Base-by-base conservation (phyloP, 352 stramenopile species). In the Globisporangium cylindrosporum region DNA sequence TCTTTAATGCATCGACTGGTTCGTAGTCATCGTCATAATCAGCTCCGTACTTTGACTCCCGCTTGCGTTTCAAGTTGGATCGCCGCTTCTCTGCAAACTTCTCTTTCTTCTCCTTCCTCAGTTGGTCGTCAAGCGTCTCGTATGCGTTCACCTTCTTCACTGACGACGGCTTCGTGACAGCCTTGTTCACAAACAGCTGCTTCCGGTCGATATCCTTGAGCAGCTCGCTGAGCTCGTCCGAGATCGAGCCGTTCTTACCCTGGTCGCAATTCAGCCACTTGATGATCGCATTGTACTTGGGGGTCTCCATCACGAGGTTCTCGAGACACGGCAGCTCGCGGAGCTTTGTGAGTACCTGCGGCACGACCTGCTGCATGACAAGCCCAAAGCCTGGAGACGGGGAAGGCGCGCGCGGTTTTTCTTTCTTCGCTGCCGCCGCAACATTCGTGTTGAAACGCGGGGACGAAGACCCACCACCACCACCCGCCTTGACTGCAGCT, bases 241-340 rank as follows among this genome's bases (percentile, higher is more conserved):
- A 72, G 8, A 70, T 73, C 5, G 74, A 56, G 20, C 68, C 46
- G 67, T 92, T 77, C 48, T 82, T 78, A 24, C 74, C 73, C 25
- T 80, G 68, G 41, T 92, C 81, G 29, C 57, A 27, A 65, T 89
- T 76, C 51, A 92, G 63, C 84, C 84, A 92, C 62, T 79, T 80
- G 24, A 80, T 62, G 7, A 92, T 59, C 25, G 55, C 71, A 1
- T 67, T 66, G 67, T 83, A 88, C 58, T 92, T 92, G 36, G 67
- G 79, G 14, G 76, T 78, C 2, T 72, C 75, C 20, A 67, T 61
- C 18, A 53, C 54, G 10, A 92, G 59, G 24, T 66, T 64, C 46
- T 81, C 66, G 43, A 86, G 78, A 53, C 78, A 69, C 7, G 81
- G 67, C 20, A 82, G 20, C 36, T 77, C 67, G 1, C 70, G 73